Evolutionary conservation across 2,329 filamentous ascomycete genomes (phyloP), one percentile per base, ranked within the genome.

Genomic region (Sclerotinia nivalis): DNA sequence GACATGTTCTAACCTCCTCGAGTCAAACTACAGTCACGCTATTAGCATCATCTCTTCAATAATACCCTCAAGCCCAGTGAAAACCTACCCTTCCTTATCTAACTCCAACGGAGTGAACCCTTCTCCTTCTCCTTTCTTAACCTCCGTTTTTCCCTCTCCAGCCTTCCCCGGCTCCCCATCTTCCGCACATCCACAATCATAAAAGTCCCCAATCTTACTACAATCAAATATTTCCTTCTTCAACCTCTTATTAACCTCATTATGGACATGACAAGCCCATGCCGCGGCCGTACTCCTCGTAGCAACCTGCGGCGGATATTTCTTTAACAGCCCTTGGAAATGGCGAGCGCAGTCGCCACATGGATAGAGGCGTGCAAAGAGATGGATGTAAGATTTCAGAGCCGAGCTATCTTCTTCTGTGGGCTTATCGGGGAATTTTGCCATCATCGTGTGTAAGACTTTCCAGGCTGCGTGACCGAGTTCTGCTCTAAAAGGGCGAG

Each of bases 121-220:
- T 75, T 49, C 73, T 62, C 76, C 76, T 31, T 73, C 77, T 47
- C 74, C 52, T 31, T 68, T 68, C 66, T 50, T 50, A 37, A 62
- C 45, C n/a, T 40, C 37, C 8, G 45, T 76, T 45, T 50, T 62
- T 68, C 76, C 76, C 37, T 61, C 73, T 74, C 78, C 65, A 72
- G 73, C 70, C 77, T 76, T 70, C 75, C 80, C 82, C 72, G 84
- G 82, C 25, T 84, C 83, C 25, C 84, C 83, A 71, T 89, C 87
- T n/a, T 90, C 89, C 20, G 87, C 89, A 75, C 89, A 91, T 0
- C 89, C 89, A 76, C 89, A 91, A 77, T 91, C 89, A 79, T 91
- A 91, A 77, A 89, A 89, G 75, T 91, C 89, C 22, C 88, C 88
- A 76, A 91, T 89, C 43, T 88, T 86, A 70, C 83, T 86, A 75